phyloP scores from a whole-genome alignment of 2,329 filamentous ascomycete species.

The Talaromyces amestolkiae region DNA sequence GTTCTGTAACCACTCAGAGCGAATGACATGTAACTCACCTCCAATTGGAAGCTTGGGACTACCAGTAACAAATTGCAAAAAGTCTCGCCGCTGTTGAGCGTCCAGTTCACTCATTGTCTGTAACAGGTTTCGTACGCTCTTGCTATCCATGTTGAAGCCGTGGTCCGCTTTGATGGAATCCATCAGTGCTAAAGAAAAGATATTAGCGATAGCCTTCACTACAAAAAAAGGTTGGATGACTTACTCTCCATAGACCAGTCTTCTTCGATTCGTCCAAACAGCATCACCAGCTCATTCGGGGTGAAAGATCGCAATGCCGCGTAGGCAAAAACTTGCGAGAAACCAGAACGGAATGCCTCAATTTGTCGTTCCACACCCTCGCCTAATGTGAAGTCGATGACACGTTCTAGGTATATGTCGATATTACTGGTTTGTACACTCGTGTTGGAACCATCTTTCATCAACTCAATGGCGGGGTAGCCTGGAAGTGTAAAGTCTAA shows the following conservation, averaged over 20 bases:
- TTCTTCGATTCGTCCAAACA: slow-evolving; percentile 89
- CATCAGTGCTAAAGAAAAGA: slow-evolving; percentile 67
- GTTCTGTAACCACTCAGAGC: background rate
- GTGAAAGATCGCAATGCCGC: slow-evolving; percentile 90
- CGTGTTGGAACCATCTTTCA: slow-evolving; percentile 69
- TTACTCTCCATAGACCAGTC: slow-evolving; percentile 97
- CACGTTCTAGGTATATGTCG: slow-evolving; percentile 79
- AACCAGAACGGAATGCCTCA: slow-evolving; percentile 85
- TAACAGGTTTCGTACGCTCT: slow-evolving; percentile 86
- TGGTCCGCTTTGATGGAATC: slow-evolving; percentile 99
- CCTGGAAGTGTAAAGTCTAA: slow-evolving; percentile 95
- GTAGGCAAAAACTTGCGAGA: slow-evolving; percentile 95
- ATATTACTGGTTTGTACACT: slow-evolving; percentile 87
- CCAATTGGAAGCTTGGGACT: slow-evolving; percentile 98
- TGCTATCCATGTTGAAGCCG: slow-evolving; percentile 97
- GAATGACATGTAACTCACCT: slow-evolving; percentile 57
- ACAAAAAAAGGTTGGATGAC: slow-evolving; percentile 35
- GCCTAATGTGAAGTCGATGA: slow-evolving; percentile 89
- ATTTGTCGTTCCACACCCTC: slow-evolving; percentile 83
- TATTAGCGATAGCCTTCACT: slow-evolving; percentile 14
- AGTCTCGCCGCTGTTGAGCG: slow-evolving; percentile 75
- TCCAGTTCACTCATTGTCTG: slow-evolving; percentile 90
- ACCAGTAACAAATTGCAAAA: slow-evolving; percentile 95
- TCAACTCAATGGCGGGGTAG: slow-evolving; percentile 80
- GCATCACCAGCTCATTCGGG: slow-evolving; percentile 86